Evolutionary conservation across 2,329 filamentous ascomycete genomes (phyloP).

Genomic region (Zasmidium citrigriseum): DNA sequence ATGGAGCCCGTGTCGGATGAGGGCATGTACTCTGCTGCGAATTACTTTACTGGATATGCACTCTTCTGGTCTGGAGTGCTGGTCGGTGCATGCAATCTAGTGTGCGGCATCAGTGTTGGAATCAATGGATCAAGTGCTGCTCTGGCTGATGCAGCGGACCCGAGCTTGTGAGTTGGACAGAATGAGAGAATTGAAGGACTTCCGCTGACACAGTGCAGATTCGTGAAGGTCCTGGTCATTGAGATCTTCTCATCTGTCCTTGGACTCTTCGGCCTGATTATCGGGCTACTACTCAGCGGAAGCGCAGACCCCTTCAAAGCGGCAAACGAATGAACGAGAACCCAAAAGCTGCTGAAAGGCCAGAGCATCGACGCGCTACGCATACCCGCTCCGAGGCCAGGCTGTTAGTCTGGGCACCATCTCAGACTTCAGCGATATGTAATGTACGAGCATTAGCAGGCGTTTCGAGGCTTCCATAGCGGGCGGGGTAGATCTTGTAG

Average conservation of each 20-base stretch:
- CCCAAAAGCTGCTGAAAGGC: no score
- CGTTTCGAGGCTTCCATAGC: not conserved
- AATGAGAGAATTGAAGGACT: not conserved
- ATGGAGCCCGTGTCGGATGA: constrained; percentile 66
- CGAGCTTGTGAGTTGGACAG: constrained; percentile 68
- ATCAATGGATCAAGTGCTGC: constrained; percentile 98
- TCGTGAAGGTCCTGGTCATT: constrained; percentile 98
- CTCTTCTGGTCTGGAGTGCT: constrained; percentile 95
- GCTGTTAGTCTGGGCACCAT: no score
- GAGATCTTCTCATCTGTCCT: constrained; percentile 99
- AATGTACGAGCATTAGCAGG: not conserved
- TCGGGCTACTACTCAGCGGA: constrained; percentile 83
- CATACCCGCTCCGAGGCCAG: no score
- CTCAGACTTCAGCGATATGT: no score
- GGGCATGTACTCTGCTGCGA: constrained; percentile 69
- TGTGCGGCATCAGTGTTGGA: constrained; percentile 94
- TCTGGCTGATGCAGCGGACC: constrained; percentile 90
- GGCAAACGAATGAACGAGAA: no score
- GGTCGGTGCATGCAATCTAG: constrained; percentile 91
- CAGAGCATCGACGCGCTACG: no score
- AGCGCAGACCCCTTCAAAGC: constrained; percentile 73
- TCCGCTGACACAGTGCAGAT: constrained; percentile 55
- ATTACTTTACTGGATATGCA: constrained; percentile 93
- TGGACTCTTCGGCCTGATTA: constrained; percentile 92
- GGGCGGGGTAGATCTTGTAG: not conserved